A percentile compares a stretch with the other conserved stretches of the same genome.
These are phyloP conservation scores for Euphrasia confusa DNA, from an alignment of 257 asterid genomes.

Conservation along the genomic window DNA sequence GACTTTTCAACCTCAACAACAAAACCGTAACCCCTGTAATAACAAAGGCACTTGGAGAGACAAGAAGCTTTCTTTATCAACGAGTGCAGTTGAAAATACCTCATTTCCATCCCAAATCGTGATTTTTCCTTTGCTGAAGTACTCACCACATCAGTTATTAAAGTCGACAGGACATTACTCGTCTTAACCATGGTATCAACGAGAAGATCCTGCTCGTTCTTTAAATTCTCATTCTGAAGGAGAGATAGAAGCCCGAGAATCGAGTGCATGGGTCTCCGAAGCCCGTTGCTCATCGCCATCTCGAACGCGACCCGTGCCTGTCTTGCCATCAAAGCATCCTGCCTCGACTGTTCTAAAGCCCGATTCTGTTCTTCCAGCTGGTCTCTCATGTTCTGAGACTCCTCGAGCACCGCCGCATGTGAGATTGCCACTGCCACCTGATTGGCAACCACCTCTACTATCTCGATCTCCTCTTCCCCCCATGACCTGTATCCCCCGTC, in stretches of 20 bases:
- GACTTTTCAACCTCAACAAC: conserved; percentile 63
- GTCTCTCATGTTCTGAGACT: conserved; percentile 77
- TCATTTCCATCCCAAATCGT: conserved; percentile 58
- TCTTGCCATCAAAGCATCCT: conserved; percentile 81
- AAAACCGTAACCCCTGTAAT: conserved; percentile 53
- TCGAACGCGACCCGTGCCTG: conserved; percentile 79
- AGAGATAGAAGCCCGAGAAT: conserved; percentile 68
- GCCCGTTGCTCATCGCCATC: conserved; percentile 74
- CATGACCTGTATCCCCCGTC: conserved; percentile 58
- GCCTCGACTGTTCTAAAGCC: conserved; percentile 70
- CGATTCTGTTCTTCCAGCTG: conserved; percentile 69
- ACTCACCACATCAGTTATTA: conserved; percentile 74
- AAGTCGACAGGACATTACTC: conserved; percentile 60
- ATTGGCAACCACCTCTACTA: conserved; percentile 78
- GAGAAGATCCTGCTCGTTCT: conserved; percentile 56
- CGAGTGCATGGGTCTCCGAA: conserved; percentile 93
- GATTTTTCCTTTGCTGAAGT: conserved; percentile 53
- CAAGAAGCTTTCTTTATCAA: conserved; percentile 79
- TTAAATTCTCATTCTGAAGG: conserved; percentile 61
- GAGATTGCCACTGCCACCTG: conserved; percentile 97
- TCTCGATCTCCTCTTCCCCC: conserved; percentile 72
- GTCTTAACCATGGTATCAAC: conserved; percentile 70
- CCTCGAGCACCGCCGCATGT: conserved; percentile 93
- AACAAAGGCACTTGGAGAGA: conserved; percentile 71
- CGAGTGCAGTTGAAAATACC: conserved; percentile 56